Percentiles rank a stretch among this genome's conserved stretches.
Evolutionary conservation across 495 filamentous ascomycete genomes (phyloP).

Genomic region (Lentithecium fluviatile): DNA sequence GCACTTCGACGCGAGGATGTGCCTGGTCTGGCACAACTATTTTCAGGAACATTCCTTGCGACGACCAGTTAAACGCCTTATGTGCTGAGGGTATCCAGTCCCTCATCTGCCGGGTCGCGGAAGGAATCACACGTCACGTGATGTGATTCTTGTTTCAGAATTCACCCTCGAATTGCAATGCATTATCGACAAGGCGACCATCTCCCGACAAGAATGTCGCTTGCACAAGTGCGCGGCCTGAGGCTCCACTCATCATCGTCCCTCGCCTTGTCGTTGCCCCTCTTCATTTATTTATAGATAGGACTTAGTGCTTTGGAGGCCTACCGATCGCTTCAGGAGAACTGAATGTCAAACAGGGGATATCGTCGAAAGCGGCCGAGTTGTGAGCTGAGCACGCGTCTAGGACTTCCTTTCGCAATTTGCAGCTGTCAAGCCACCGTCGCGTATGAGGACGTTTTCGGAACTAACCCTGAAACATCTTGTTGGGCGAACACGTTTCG

Average conservation of each 20-base stretch:
- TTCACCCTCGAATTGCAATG: slow-evolving; percentile 20
- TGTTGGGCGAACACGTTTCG: too few relatives aligned
- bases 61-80: too few relatives aligned
- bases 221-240: background rate
- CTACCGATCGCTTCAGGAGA: background rate
- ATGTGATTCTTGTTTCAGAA: slow-evolving; percentile 11
- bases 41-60: too few relatives aligned
- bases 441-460: too few relatives aligned
- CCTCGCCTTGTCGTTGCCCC: background rate
- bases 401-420: too few relatives aligned
- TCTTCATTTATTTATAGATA: slow-evolving; percentile 1
- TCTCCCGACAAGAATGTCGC: background rate
- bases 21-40: too few relatives aligned
- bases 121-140: slow-evolving; percentile 4
- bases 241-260: background rate
- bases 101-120: background rate
- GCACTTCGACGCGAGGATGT: too few relatives aligned
- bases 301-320: background rate
- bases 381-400: too few relatives aligned
- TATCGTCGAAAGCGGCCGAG: too few relatives aligned
- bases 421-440: too few relatives aligned
- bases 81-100: background rate
- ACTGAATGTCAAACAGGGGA: background rate
- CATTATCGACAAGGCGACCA: background rate
- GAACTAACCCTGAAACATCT: too few relatives aligned